phyloP scores from a whole-genome alignment of 1,139 yeast genomes.

The Waltiozyma sp. region DNA sequence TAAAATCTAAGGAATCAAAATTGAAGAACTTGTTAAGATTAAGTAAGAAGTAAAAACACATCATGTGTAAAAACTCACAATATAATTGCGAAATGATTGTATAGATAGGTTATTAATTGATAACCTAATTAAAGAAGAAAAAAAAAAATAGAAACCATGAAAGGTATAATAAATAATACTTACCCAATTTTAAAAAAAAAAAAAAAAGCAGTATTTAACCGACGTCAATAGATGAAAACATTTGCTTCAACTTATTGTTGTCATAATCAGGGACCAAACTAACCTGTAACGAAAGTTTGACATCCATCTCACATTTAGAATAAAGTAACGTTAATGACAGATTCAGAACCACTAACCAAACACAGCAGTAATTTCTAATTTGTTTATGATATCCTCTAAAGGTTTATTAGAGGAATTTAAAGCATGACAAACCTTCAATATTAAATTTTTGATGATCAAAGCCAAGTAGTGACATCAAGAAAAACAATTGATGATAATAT shows the following conservation, averaged over 20 bases:
- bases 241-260: conserved; percentile 28
- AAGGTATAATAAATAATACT: too few species aligned
- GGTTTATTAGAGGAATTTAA: conserved; percentile 1
- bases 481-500: conserved; percentile 30
- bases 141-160: too few species aligned
- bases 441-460: conserved; percentile 21
- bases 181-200: too few species aligned
- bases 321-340: conserved; percentile 26
- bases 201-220: too few species aligned
- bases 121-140: too few species aligned
- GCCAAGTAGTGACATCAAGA: conserved; percentile 34
- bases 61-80: too few species aligned
- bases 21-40: conserved; percentile 19
- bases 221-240: conserved; percentile 36
- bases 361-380: conserved; percentile 6
- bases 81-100: too few species aligned
- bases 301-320: conserved; percentile 42
- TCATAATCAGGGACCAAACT: conserved; percentile 35
- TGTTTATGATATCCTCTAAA: neutral
- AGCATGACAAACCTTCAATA: conserved; percentile 5
- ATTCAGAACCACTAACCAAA: conserved; percentile 5
- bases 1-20: neutral
- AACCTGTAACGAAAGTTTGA: conserved; percentile 40
- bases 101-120: too few species aligned
- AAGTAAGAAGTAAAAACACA: conserved; percentile 22